Evolutionary conservation across 495 filamentous ascomycete genomes (phyloP), one percentile per base, ranked within the genome.

Genomic region (Hyaloscypha finlandica): DNA sequence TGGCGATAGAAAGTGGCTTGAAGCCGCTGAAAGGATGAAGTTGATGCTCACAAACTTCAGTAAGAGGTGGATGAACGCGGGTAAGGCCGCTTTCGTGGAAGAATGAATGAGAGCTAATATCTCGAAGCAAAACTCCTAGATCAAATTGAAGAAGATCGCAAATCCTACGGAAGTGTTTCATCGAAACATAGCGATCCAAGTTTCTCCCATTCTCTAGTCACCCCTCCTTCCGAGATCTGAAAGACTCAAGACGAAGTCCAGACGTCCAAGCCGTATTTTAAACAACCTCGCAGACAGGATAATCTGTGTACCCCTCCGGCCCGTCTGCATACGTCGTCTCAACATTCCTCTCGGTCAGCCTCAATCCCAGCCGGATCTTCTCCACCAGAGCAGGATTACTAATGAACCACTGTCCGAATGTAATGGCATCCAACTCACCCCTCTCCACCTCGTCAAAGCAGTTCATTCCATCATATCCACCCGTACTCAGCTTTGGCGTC

Each of bases 371-470:
- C 30, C 68, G 32, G 3, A 70, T 39, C 54, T 45, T 70, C 33
- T 63, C 68, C 25, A 70, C 68, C 59, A 70, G 59, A 54, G 63
- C 68, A 2, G 68, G 68, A 39, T 70, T 70, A 22, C 63, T 59
- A 22, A 70, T 66, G 51, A 70, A 70, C 63, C 59, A 66, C 22
- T 63, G 56, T n/a, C 48, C 63, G 59, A 70, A 70, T 0, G 63
- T 66, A 32, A 65, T 33, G 11, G 84, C 86, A 59, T 89, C 80
- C 54, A 79, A 79, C 31, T 82, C 67, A 31, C 87, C 68, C 16
- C 83, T 85, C n/a, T 83, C 75, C 33, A 86, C 83, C 85, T 90
- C 88, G 3, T 77, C 88, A 29, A 77, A 78, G 3, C 79, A 85
- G 8, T 86, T 85, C 65, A 80, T 76, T 61, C 30, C 59, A 53